Conservation (phyloP, 1,284 basidiomycete genomes). For the Rhodotorula sp. region DNA sequence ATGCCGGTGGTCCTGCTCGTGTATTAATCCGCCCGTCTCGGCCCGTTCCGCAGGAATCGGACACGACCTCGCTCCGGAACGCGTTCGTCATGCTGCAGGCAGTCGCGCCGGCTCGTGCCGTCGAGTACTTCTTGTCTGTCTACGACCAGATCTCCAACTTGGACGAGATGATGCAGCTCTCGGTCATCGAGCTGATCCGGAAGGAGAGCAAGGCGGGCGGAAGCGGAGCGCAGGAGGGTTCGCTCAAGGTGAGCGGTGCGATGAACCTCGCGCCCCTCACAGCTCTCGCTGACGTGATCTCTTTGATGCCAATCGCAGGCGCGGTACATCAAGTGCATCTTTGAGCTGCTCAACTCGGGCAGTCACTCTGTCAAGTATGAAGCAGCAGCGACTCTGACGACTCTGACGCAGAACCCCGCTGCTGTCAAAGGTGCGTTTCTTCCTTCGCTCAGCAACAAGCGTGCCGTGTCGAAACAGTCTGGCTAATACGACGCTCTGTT, state of each 20-base stretch:
- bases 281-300: background rate
- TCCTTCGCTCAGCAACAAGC: background rate
- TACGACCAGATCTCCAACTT: constrained; percentile 79
- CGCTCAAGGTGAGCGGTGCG: constrained; percentile 20
- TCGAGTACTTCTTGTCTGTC: constrained; percentile 82
- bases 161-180: constrained; percentile 95
- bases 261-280: background rate
- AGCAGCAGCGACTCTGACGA: constrained; percentile 91
- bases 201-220: constrained; percentile 70
- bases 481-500: constrained; percentile 8
- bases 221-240: constrained; percentile 29
- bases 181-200: constrained; percentile 90
- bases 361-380: constrained; percentile 98
- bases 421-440: constrained; percentile 83
- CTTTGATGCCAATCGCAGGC: constrained; percentile 51
- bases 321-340: constrained; percentile 89
- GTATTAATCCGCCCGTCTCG: background rate
- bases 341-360: constrained; percentile 85
- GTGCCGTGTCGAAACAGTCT: background rate
- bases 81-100: constrained; percentile 93
- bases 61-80: constrained; percentile 95
- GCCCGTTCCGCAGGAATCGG: constrained; percentile 64
- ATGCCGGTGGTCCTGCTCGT: background rate
- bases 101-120: constrained; percentile 83
- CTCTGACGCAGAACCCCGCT: constrained; percentile 90